Evolutionary conservation across 345 rosid genomes (phyloP).

Genomic region (Clarkia xantiana): DNA sequence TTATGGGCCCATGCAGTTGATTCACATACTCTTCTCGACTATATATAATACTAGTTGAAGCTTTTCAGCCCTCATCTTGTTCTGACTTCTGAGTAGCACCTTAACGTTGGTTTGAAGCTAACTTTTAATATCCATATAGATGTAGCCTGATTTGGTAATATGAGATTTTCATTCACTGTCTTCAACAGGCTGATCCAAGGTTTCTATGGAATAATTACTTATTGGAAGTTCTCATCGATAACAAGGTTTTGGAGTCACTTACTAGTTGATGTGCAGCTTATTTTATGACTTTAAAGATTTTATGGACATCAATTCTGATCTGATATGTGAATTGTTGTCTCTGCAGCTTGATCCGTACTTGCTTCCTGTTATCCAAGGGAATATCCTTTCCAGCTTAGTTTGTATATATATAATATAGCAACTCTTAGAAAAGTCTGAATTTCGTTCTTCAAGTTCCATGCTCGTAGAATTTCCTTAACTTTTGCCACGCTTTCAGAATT

Average conservation of each 20-base stretch:
- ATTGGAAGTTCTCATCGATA: constrained; percentile 85
- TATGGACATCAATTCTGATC: too few species aligned
- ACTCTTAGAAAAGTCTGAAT: background rate
- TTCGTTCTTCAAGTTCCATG: background rate
- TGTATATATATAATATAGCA: constrained; percentile 10
- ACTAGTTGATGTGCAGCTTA: constrained; percentile 11
- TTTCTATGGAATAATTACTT: constrained; percentile 98
- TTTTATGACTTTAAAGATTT: background rate
- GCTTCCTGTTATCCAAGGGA: constrained; percentile 92
- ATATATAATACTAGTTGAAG: background rate
- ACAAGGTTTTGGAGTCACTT: constrained; percentile 40
- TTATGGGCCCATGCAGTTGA: too few species aligned
- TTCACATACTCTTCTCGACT: too few species aligned
- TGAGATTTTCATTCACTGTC: background rate
- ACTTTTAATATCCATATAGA: background rate
- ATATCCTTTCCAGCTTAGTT: constrained; percentile 49
- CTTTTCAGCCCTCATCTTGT: background rate
- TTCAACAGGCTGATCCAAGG: constrained; percentile 84
- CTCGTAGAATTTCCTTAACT: constrained; percentile 1
- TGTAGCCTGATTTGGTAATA: background rate
- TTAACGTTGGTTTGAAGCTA: background rate
- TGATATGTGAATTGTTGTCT: constrained; percentile 8
- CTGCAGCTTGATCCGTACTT: constrained; percentile 89
- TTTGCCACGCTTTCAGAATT: constrained; percentile 54
- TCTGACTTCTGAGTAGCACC: background rate